Evolutionary conservation across 768 basidiomycete genomes (phyloP).

Genomic region (Termitomyces sp.): DNA sequence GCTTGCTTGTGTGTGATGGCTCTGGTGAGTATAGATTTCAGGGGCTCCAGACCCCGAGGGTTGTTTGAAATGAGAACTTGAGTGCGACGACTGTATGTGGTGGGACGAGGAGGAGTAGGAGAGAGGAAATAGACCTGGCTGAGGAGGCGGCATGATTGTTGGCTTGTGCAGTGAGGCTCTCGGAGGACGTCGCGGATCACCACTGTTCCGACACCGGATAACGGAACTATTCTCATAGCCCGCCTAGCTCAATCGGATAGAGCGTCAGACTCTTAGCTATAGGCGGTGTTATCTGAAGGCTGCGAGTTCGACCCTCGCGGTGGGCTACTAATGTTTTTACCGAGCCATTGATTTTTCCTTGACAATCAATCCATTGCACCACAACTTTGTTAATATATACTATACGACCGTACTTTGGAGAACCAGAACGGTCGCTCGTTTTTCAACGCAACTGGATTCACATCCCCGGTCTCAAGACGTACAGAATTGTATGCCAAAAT

Average conservation of each 20-base stretch:
- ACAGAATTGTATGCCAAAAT: slow-evolving; percentile 72
- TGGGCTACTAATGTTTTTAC: slow-evolving; percentile 13
- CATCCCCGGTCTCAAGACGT: slow-evolving; percentile 70
- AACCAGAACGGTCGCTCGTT: slow-evolving; percentile 93
- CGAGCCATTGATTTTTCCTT: background rate
- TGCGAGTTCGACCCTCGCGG: slow-evolving; percentile 83
- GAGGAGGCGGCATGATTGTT: slow-evolving; percentile 43
- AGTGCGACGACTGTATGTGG: slow-evolving; percentile 16
- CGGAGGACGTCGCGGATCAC: background rate
- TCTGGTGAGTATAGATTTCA: slow-evolving; percentile 12
- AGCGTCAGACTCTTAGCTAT: slow-evolving; percentile 53
- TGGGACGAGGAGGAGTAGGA: slow-evolving; percentile 40
- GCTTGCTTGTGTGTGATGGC: slow-evolving; percentile 27
- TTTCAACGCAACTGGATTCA: slow-evolving; percentile 63
- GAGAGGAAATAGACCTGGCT: slow-evolving; percentile 63
- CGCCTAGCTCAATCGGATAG: slow-evolving; percentile 65
- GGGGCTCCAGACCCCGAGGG: background rate
- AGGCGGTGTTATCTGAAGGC: slow-evolving; percentile 54
- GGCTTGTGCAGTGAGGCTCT: background rate
- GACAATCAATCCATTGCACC: background rate
- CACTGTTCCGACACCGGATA: background rate
- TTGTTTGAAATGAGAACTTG: slow-evolving; percentile 11
- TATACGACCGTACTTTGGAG: slow-evolving; percentile 78
- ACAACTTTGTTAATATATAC: slow-evolving; percentile 1
- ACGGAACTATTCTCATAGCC: slow-evolving; percentile 19